These are phyloP conservation scores for Curvularia hawaiiensis DNA, from an alignment of 2,329 filamentous ascomycete genomes.

Conservation along the genomic window DNA sequence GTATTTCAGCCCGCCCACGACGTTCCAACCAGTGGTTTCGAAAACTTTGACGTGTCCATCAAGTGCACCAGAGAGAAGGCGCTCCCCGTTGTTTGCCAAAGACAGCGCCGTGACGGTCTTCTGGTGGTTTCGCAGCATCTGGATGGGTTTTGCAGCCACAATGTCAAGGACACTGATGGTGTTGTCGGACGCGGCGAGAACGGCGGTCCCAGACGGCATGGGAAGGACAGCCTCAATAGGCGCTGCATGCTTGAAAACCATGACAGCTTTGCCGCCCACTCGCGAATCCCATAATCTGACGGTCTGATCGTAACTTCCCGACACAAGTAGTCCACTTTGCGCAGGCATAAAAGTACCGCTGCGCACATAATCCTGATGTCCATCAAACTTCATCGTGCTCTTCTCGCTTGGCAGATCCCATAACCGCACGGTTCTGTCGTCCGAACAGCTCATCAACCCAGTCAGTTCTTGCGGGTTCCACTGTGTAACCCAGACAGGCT, in stretches of 20 bases:
- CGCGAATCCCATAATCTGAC: slow-evolving; percentile 94
- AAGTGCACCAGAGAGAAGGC: slow-evolving; percentile 84
- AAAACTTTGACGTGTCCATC: slow-evolving; percentile 98
- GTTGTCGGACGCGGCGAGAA: slow-evolving; percentile 84
- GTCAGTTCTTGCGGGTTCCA: slow-evolving; percentile 93
- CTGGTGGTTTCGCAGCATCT: slow-evolving; percentile 90
- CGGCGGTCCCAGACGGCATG: slow-evolving; percentile 82
- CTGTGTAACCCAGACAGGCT: slow-evolving; percentile 88
- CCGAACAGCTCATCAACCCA: slow-evolving; percentile 83
- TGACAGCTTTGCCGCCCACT: slow-evolving; percentile 67
- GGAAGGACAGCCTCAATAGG: slow-evolving; percentile 88
- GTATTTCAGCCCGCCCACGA: slow-evolving; percentile 94
- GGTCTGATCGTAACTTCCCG: slow-evolving; percentile 92
- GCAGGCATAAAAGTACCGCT: slow-evolving; percentile 83
- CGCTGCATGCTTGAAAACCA: slow-evolving; percentile 94
- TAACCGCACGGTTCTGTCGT: slow-evolving; percentile 88
- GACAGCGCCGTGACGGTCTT: slow-evolving; percentile 93
- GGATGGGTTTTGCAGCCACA: slow-evolving; percentile 84
- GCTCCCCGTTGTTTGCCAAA: slow-evolving; percentile 77
- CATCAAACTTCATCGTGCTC: slow-evolving; percentile 77
- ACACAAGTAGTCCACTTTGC: slow-evolving; percentile 73
- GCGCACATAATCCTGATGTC: slow-evolving; percentile 92
- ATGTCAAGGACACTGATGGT: slow-evolving; percentile 91
- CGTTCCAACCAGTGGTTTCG: slow-evolving; percentile 92
- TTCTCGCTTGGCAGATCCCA: slow-evolving; percentile 90